Evolutionary conservation across 306 rosid genomes (phyloP).

Genomic region (Cucurbita maxima): DNA sequence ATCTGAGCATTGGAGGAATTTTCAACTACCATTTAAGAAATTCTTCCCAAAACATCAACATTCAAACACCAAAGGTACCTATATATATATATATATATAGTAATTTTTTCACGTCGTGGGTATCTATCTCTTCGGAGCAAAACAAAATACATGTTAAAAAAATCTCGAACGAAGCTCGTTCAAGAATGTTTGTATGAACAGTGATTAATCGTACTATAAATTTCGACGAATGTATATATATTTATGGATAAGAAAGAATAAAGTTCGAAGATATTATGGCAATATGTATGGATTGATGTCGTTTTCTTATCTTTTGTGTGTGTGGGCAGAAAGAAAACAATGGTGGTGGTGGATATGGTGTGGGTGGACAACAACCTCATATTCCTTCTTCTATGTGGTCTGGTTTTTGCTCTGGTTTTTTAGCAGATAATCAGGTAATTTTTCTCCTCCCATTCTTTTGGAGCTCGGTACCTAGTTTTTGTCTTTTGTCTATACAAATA

Average conservation of each 20-base stretch:
- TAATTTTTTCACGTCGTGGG: neutral
- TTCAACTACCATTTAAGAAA: conserved; percentile 8
- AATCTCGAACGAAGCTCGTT: neutral
- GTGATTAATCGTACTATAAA: no score
- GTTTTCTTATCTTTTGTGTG: neutral
- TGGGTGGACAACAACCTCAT: conserved; percentile 11
- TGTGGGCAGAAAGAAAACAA: conserved; percentile 16
- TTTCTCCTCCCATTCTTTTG: neutral
- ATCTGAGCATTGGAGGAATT: conserved; percentile 30
- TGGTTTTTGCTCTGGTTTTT: conserved; percentile 17
- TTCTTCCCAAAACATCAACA: conserved; percentile 9
- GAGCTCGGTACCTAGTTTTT: neutral
- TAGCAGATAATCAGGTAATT: conserved; percentile 19
- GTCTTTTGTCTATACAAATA: neutral
- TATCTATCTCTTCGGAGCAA: neutral
- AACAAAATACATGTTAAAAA: neutral
- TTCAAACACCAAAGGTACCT: conserved; percentile 16
- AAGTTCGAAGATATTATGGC: neutral
- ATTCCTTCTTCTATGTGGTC: conserved; percentile 10
- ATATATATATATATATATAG: no score
- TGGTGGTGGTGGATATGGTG: neutral
- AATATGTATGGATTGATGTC: neutral
- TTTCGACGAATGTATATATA: neutral
- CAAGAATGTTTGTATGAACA: no score
- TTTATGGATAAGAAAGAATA: neutral